Evolutionary conservation across 257 asterid genomes (phyloP), one percentile per base, ranked within the genome.

Genomic region (Thymus quinquecostatus): DNA sequence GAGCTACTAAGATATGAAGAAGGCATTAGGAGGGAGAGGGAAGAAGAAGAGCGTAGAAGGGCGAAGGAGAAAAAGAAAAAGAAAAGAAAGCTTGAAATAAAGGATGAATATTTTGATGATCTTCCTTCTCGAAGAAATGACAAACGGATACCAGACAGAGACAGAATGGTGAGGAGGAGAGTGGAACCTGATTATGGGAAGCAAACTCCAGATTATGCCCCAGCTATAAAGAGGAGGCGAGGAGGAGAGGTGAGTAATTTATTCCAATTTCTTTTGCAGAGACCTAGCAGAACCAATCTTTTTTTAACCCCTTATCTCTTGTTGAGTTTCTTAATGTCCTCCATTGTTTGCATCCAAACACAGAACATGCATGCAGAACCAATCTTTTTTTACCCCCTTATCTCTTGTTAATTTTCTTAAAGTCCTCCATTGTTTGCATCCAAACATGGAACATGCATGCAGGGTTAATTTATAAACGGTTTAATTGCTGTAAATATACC

Each of bases 241-340:
- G 95, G 87, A 49, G 99, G 99, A 81, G 95, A 92, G 97, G 99
- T 95, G 51, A 82, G 85, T 78, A 66, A 40, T 76, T 53, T 60
- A 32, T 8, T 10, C 41, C 33, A 43, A 34, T 48, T 30, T 69
- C 56, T 57, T 66, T 45, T 33, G 48, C 28, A 8, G 38, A 21
- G 41, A 68, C 10, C 6, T 71, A n/a, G 38, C 59, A 12, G 33
- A 64, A 68, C 34, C 62, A 30, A 34, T 51, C 65, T 34, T 14
- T 68, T 48, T 54, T 38, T 38, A 29, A 9, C 27, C 43, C 10
- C 45, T 45, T 33, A 1, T 53, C 48, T 70, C 55, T 61, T 58
- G 53, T 64, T 58, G 56, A 64, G 55, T 44, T 70, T 61, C 55
- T 64, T 54, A 40, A 60, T 62, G 32, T 53, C 60, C 58, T 13